Base-by-base conservation (phyloP, 768 basidiomycete species). In the Pleurotus sapidus region DNA sequence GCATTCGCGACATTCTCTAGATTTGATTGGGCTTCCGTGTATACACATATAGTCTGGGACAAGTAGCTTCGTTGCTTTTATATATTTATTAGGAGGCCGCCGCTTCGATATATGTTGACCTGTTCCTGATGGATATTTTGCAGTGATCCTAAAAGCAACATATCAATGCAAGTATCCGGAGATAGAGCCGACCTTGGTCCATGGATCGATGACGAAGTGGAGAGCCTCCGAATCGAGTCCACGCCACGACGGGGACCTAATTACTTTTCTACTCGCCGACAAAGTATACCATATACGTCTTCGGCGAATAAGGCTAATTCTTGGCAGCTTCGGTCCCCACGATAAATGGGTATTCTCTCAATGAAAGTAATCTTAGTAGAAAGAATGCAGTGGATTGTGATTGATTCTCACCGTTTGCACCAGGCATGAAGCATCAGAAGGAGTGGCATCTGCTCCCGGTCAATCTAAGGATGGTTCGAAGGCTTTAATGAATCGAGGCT, bases 231-330 rank as follows among this genome's bases (percentile, higher is more conserved):
- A 43, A 24, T 25, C 24, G n/a, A 20, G 17, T 17, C 38, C 39
- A 54, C 20, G 18, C 23, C 18, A 42, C 14, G 51, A 40, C 27
- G 51, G 39, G 17, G 17, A 48, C 46, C 46, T 48, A 48, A 27
- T 17, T 15, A 48, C 23, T n/a, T 54, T 40, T n/a, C 9, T 42
- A 23, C 37, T 54, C 39, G 14, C 51, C 37, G 23, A n/a, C 9
- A 43, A 27, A 23, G 37, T n/a, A 54, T 20, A 12, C 14, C 20
- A 37, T n/a, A 20, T 24, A 12, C 51, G 39, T 39, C 51, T 54
- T 54, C 51, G 51, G 51, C 39, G n/a, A 54, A 39, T 39, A 54
- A 54, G 51, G 20, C 51, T 40, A 54, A 42, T 40, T 17, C 18
- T 18, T 53, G 15, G 23, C 40, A 42, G 40, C 51, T 37, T 53